Conservation (phyloP, 2,329 filamentous ascomycete genomes). For the Colletotrichum sojae region DNA sequence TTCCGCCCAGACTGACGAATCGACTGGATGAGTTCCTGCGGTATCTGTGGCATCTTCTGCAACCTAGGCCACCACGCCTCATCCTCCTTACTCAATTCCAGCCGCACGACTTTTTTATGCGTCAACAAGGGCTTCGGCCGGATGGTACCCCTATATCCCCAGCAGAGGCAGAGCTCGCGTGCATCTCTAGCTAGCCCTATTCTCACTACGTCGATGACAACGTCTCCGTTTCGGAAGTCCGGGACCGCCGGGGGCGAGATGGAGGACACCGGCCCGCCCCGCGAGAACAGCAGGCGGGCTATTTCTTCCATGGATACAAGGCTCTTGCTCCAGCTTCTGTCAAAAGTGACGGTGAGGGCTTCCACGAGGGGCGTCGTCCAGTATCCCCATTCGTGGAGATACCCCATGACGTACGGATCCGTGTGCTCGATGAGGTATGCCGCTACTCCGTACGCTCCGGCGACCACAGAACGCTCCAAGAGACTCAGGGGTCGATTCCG, state of each 20-base stretch:
- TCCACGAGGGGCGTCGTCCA: not conserved
- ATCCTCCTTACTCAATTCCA: not conserved
- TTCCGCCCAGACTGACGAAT: not conserved
- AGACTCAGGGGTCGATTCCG: not conserved
- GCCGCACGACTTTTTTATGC: not conserved
- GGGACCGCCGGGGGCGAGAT: not conserved
- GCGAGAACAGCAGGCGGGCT: not conserved
- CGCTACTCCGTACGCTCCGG: not conserved
- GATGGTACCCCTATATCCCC: not conserved
- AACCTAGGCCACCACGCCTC: not conserved
- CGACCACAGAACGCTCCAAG: not conserved
- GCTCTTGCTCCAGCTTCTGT: not conserved
- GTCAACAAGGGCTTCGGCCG: not conserved
- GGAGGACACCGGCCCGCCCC: not conserved
- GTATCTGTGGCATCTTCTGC: not conserved
- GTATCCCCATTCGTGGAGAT: not conserved
- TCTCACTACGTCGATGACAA: not conserved
- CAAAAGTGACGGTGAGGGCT: not conserved
- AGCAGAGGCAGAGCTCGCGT: not conserved
- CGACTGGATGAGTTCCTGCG: not conserved
- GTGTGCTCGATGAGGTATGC: not conserved
- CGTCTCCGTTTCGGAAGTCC: not conserved
- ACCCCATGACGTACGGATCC: not conserved
- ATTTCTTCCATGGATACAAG: not conserved
- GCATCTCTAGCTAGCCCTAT: too few species aligned